Base-by-base conservation (phyloP, 768 basidiomycete genomes). In the Leccinum boreale region DNA sequence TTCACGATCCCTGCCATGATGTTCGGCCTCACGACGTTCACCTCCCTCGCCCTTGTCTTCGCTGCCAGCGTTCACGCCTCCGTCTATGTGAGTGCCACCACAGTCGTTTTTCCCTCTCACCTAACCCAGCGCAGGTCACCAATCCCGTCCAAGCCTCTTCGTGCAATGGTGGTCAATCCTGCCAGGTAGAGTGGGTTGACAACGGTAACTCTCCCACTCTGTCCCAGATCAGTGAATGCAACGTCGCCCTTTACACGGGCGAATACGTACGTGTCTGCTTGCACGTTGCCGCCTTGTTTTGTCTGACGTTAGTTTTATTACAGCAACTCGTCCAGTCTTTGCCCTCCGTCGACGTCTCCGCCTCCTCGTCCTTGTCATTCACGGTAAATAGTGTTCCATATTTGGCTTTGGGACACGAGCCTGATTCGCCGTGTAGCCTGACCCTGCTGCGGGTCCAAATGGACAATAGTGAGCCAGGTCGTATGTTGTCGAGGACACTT, bases 281-380 rank as follows among this genome's bases (percentile, higher is more conserved):
- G n/a, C n/a, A 24, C 47, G 26, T 35, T 44, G 33, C 48, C 50
- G 23, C n/a, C 26, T 24, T 31, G 35, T 36, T 50, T 42, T 10
- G 55, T 31, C 56, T 58, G 15, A 54, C 35, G 31, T 42, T 45
- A 24, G 6, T 44, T 17, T 53, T 33, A 4, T 47, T 45, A 5
- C 55, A 89, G 86, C 62, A 75, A 74, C 75, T 88, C 15, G 80
- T 81, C 1, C 88, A 90, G 66, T 73, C 77, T 33, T 77, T 89
- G 23, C 57, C 70, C 4, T 79, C 85, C 0, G 78, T 85, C 5
- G 77, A 89, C 62, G 85, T 87, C 35, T 72, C 81, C 6, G 59
- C 56, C 26, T 57, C 65, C 11, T 74, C 70, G 39, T 82, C 85
- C 0, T 65, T 87, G 17, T 71, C 75, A 3, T 89, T 89, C 66